A percentile compares a stretch with the other conserved stretches of the same genome.
Evolutionary conservation across 2,329 filamentous ascomycete species (phyloP).

Genomic region (Alternaria sp.): DNA sequence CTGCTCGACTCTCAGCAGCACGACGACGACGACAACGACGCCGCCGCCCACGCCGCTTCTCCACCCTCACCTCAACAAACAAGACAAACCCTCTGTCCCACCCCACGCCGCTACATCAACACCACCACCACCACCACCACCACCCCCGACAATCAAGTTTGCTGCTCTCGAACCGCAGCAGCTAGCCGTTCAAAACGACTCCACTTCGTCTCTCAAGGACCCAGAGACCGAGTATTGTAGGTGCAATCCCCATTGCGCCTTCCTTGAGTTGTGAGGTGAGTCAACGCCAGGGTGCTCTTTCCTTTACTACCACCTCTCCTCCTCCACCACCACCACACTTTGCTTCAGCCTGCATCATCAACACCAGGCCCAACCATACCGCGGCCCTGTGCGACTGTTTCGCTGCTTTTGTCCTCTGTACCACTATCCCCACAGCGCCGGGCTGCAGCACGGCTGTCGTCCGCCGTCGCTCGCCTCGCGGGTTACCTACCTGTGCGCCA

Average conservation of each 20-base stretch:
- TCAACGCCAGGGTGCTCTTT: slow-evolving; percentile 37
- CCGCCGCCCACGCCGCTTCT: slow-evolving; percentile 9
- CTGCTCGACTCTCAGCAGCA: slow-evolving; percentile 17
- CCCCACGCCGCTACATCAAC: slow-evolving; percentile 25
- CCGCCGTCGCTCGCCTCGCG: slow-evolving; percentile 45
- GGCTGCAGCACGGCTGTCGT: slow-evolving; percentile 45
- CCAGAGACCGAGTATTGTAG: slow-evolving; percentile 11
- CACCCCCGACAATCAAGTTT: slow-evolving; percentile 24
- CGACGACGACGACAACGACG: slow-evolving; percentile 13
- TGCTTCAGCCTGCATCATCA: slow-evolving; percentile 30
- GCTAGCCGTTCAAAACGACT: slow-evolving; percentile 15
- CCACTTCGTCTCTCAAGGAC: slow-evolving; percentile 19
- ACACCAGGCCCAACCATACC: slow-evolving; percentile 34
- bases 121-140: slow-evolving; percentile 4
- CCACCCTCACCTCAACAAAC: slow-evolving; percentile 29
- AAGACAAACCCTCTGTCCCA: slow-evolving; percentile 40
- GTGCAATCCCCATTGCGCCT: slow-evolving; percentile 25
- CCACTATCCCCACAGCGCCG: slow-evolving; percentile 44
- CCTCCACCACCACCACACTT: slow-evolving; percentile 13
- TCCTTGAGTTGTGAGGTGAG: slow-evolving; percentile 41
- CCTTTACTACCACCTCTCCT: slow-evolving; percentile 3
- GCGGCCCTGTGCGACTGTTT: slow-evolving; percentile 46
- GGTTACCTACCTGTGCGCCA: slow-evolving; percentile 48
- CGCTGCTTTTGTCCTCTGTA: slow-evolving; percentile 44
- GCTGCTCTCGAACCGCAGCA: slow-evolving; percentile 28